phyloP scores from a whole-genome alignment of 441 rosid species.

The Gossypium trilobum region DNA sequence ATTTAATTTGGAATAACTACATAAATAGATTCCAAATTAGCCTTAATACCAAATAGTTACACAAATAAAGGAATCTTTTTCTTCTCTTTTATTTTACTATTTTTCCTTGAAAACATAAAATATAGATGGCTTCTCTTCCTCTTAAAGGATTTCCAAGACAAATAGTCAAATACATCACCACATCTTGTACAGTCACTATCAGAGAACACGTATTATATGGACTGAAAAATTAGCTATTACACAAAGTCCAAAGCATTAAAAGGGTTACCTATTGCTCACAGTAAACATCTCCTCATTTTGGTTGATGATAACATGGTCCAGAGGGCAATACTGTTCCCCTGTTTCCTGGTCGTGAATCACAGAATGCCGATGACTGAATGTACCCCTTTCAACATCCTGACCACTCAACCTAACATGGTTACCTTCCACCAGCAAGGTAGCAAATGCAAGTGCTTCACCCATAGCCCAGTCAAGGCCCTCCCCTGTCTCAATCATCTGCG shows the following conservation, averaged over 20 bases:
- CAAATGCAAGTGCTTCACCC: conserved; percentile 90
- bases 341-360: conserved; percentile 89
- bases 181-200: not conserved
- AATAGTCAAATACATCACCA: not conserved
- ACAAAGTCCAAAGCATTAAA: not conserved
- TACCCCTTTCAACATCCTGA: conserved; percentile 98
- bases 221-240: not conserved
- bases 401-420: conserved; percentile 97
- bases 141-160: not conserved
- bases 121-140: not conserved
- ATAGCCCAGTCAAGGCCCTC: conserved; percentile 72
- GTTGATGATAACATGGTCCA: conserved; percentile 70
- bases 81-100: not conserved
- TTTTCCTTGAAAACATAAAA: not conserved
- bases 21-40: not conserved
- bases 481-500: conserved; percentile 50
- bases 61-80: not conserved
- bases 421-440: conserved; percentile 82
- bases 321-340: conserved; percentile 80
- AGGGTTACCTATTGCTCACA: conserved; percentile 78
- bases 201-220: not conserved
- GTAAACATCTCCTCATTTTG: conserved; percentile 96
- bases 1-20: not conserved
- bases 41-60: not conserved
- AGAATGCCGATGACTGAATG: conserved; percentile 91